A percentile compares a stretch with the other conserved stretches of the same genome.
Evolutionary conservation across 495 filamentous ascomycete genomes (phyloP).

Genomic region (Aspergillus bertholletiae): DNA sequence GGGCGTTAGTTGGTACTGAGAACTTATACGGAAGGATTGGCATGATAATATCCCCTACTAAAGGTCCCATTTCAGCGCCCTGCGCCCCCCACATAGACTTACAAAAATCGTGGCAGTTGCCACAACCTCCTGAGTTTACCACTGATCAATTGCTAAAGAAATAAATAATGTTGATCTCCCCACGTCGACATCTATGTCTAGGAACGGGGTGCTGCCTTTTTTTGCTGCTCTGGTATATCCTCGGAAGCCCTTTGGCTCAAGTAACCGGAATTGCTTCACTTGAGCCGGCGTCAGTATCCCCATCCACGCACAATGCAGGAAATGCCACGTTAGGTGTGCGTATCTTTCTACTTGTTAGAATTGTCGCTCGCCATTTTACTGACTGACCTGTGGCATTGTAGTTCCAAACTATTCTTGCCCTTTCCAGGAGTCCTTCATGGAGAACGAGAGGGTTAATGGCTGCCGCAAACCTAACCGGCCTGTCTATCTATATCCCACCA

Average conservation of each 20-base stretch:
- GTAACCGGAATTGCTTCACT: background rate
- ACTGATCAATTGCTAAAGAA: too few species aligned
- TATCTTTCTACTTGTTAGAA: background rate
- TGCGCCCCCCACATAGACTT: background rate
- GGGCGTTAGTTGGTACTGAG: too few species aligned
- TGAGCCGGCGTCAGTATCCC: background rate
- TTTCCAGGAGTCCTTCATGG: slow-evolving; percentile 14
- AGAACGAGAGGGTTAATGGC: slow-evolving; percentile 12
- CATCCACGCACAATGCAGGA: background rate
- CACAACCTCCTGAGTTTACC: too few species aligned
- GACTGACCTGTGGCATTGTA: background rate
- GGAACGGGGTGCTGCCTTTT: background rate
- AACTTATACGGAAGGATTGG: too few species aligned
- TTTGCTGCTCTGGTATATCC: background rate
- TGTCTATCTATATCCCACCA: slow-evolving; percentile 9
- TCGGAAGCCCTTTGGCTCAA: background rate
- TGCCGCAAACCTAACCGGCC: slow-evolving; percentile 12
- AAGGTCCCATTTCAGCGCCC: too few species aligned
- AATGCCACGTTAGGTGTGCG: slow-evolving; percentile 7
- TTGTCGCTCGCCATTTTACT: background rate
- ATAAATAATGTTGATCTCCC: background rate
- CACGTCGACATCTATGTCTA: background rate
- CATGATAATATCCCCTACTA: too few species aligned
- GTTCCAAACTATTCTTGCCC: slow-evolving; percentile 17
- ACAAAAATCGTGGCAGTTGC: background rate